Evolutionary conservation across 164 flowering plant genomes (phyloP), one percentile per base, ranked within the genome.

Genomic region (grape (Vitis vinifera)): DNA sequence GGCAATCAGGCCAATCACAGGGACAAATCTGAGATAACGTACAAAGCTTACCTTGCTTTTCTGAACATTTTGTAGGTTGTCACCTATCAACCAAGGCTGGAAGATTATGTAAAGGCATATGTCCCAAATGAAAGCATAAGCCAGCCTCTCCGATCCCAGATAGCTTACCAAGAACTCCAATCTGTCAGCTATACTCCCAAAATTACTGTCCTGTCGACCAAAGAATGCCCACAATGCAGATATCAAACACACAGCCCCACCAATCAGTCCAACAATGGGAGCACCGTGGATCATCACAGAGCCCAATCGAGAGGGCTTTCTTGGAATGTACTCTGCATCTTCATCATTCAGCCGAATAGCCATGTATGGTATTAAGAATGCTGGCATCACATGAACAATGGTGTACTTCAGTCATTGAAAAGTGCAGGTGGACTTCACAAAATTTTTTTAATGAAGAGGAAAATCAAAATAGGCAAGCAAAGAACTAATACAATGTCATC

Each of bases 121-220:
- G 71, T 95, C 99, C 99, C 98, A 93, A 17, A 95, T 84, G 85
- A 95, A 95, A 51, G 99, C 97, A 80, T 95, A 95, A 61, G 97
- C 96, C 62, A 91, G 80, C 69, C 99, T 82, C 73, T 95, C 99
- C 37, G 98, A 90, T 47, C 86, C 88, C 29, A 91, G 73, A 78
- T 95, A 93, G 59, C 77, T 68, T 47, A 73, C 19, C 76, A 95
- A 74, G 81, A 77, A 95, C 14, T 89, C 87, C 90, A 81, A 89
- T 68, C 99, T 84, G 30, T 89, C 91, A 2, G 76, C 6, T 65
- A 88, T 9, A 44, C 73, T 68, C 9, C 99, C 98, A 72, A 89
- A 95, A 78, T 84, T 71, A 14, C 86, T 86, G 60, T 89, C 93
- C 70, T 60, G 71, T 69, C 99, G 83, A n/a, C 97, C 97, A 78